Base-by-base conservation (phyloP, 1,284 basidiomycete genomes). In the Irpex sp. region DNA sequence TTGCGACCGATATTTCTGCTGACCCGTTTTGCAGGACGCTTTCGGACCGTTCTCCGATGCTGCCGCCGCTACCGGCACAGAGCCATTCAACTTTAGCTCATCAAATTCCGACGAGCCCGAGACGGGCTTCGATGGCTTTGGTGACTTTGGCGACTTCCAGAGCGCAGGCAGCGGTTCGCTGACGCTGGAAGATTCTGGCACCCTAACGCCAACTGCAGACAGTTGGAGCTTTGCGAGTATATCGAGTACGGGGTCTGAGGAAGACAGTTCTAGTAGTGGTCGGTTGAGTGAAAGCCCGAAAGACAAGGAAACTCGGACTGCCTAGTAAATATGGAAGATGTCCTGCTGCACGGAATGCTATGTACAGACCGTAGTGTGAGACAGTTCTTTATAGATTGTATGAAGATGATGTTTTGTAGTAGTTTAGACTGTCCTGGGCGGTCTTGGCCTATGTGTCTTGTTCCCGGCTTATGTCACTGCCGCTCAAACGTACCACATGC, bases 111-210 rank as follows among this genome's bases (percentile, higher is more conserved):
- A 86, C 31, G 86, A 84, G 66, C 72, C 66, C 68, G 85, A 85
- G 34, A 79, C 83, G 1, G 83, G 85, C 1, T 88, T 89, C 67
- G 87, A 88, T 51, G 81, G 79, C 26, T 89, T 88, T 69, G 86
- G 86, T 34, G 91, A 92, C 68, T 92, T 93, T 73, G 89, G 89
- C 8, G 92, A 92, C 65, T 93, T 93, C 70, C 90, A 91, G 67
- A 80, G 78, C 61, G 83, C 80, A 0, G 78, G 70, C 38, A 57
- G 62, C 21, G 17, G 71, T 72, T 7, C 68, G 63, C 5, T 52
- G 62, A 68, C 70, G 55, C 60, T 75, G 62, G 75, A 71, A 58
- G 69, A 72, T 17, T 82, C 84, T 38, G 87, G 87, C 4, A 82
- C 83, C 57, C 75, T 82, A 52, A 88, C 87, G 58, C 86, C 88